phyloP scores from a whole-genome alignment of 164 flowering plant species.

The Dillenia turbinata region DNA sequence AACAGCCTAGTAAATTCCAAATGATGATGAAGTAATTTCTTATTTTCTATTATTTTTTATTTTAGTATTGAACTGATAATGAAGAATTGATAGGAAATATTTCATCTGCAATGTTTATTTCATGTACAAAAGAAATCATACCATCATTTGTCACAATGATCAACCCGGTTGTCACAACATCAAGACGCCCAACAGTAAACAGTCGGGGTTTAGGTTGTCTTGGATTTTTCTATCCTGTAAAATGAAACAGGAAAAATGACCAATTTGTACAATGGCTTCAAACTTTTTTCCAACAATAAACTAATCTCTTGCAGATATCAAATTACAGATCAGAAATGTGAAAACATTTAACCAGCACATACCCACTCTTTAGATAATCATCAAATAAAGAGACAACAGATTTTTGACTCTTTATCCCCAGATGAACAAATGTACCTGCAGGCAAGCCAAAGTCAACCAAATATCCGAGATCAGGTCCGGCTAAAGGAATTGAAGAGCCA shows the following conservation, averaged over 20 bases:
- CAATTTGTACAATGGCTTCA: neutral
- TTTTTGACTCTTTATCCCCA: conserved; percentile 82
- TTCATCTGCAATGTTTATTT: too few relatives aligned
- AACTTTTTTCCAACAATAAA: neutral
- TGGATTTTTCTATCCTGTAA: conserved; percentile 56
- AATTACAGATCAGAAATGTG: too few relatives aligned
- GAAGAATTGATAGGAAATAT: too few relatives aligned
- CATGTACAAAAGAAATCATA: conserved; percentile 19
- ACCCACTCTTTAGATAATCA: conserved; percentile 73
- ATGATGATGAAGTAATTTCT: too few relatives aligned
- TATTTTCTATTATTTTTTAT: too few relatives aligned
- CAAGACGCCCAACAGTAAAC: conserved; percentile 96
- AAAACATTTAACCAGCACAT: conserved; percentile 19
- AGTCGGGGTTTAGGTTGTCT: conserved; percentile 80
- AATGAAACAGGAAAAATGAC: conserved; percentile 7
- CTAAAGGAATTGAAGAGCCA: neutral
- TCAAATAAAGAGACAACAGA: conserved; percentile 42
- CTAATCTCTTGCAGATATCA: too few relatives aligned
- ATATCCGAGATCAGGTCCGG: conserved; percentile 1
- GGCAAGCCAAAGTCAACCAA: neutral
- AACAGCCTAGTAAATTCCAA: too few relatives aligned
- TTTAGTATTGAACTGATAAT: too few relatives aligned
- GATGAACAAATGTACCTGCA: conserved; percentile 91
- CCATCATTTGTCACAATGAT: conserved; percentile 99
- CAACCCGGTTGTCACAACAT: conserved; percentile 93